Evolutionary conservation across 129 eudicot genomes (phyloP).

Genomic region (Sambucus nigra): DNA sequence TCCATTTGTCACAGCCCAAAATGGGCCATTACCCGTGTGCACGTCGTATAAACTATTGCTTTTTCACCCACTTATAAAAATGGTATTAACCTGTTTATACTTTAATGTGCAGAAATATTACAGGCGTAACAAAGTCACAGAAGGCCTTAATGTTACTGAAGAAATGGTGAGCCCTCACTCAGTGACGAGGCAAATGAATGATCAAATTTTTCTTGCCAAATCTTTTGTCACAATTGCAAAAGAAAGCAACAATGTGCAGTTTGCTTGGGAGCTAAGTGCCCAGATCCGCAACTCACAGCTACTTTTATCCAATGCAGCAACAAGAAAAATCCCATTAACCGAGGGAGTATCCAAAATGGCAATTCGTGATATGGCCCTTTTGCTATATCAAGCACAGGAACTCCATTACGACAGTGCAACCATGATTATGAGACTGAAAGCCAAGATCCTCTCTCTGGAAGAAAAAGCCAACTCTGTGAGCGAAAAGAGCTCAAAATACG

Average conservation of each 20-base stretch:
- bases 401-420: conserved; percentile 47
- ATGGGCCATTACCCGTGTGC: too few relatives aligned
- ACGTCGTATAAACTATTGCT: too few relatives aligned
- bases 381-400: conserved; percentile 45
- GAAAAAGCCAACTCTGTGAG: conserved; percentile 31
- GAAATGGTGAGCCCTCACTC: conserved; percentile 46
- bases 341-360: conserved; percentile 36
- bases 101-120: conserved; percentile 22
- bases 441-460: conserved; percentile 36
- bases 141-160: conserved; percentile 37
- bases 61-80: neutral
- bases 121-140: conserved; percentile 20
- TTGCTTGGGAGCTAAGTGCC: conserved; percentile 57
- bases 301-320: conserved; percentile 52
- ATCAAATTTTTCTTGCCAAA: conserved; percentile 55
- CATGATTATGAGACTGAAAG: conserved; percentile 41
- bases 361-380: conserved; percentile 30
- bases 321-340: conserved; percentile 33
- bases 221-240: conserved; percentile 47
- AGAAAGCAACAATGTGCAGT: conserved; percentile 50
- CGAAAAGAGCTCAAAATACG: conserved; percentile 34
- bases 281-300: conserved; percentile 52
- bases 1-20: neutral
- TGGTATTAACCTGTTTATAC: neutral
- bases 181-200: conserved; percentile 49